Evolutionary conservation across 192 early-diverging fungal species (phyloP).

Genomic region (Coemansia interrupta): DNA sequence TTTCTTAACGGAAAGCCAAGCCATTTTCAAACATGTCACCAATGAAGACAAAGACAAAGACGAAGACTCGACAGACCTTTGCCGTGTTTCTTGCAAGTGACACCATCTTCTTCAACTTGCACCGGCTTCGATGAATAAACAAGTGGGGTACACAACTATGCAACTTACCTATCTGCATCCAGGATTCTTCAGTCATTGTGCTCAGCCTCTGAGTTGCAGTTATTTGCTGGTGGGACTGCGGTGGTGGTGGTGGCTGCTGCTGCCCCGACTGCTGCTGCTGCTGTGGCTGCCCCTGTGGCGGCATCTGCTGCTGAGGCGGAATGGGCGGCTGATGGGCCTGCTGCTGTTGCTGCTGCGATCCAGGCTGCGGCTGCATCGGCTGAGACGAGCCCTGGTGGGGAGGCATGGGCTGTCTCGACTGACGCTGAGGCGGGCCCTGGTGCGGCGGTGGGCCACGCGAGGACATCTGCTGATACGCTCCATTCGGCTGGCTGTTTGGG

Average conservation of each 20-base stretch:
- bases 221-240: conserved; percentile 23
- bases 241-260: conserved; percentile 11
- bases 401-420: conserved; percentile 18
- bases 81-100: no score
- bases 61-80: no score
- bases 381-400: conserved; percentile 6
- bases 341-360: conserved; percentile 18
- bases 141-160: no score
- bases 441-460: conserved; percentile 16
- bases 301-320: conserved; percentile 15
- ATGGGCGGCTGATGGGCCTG: conserved; percentile 8
- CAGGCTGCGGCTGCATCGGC: background rate
- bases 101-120: no score
- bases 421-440: conserved; percentile 28
- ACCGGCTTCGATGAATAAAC: no score
- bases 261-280: conserved; percentile 12
- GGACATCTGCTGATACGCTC: conserved; percentile 28
- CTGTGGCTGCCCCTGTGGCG: conserved; percentile 1
- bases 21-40: no score
- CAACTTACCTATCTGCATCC: conserved; percentile 50
- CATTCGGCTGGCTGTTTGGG: conserved; percentile 26
- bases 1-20: no score
- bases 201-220: conserved; percentile 41
- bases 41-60: no score
- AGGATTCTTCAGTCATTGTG: conserved; percentile 39